phyloP scores from a whole-genome alignment of 2,329 filamentous ascomycete species.

The Verticillium tricorpus region DNA sequence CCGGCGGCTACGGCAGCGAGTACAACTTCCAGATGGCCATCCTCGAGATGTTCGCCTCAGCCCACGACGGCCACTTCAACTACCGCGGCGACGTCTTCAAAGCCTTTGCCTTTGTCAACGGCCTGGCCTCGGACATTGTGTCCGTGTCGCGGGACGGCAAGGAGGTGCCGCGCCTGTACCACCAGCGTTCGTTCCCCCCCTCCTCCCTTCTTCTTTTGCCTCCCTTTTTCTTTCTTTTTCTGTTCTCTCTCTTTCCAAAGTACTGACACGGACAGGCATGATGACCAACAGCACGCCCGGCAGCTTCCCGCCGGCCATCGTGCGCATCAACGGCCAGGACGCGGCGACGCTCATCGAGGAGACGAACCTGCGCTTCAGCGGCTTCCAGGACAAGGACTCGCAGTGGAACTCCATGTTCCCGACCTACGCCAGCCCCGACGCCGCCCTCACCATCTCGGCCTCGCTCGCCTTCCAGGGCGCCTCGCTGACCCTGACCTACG shows the following conservation, averaged over 20 bases:
- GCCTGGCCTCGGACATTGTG: slow-evolving; percentile 36
- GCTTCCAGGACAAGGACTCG: slow-evolving; percentile 52
- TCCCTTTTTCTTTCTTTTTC: no score
- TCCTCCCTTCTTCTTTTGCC: not conserved
- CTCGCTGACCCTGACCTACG: slow-evolving; percentile 26
- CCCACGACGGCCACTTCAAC: slow-evolving; percentile 62
- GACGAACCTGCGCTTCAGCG: slow-evolving; percentile 37
- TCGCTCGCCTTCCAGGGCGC: slow-evolving; percentile 21
- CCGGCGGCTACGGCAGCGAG: slow-evolving; percentile 42
- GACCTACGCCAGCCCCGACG: slow-evolving; percentile 18
- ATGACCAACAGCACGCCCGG: not conserved
- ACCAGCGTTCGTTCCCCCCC: slow-evolving; percentile 31
- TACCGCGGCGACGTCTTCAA: slow-evolving; percentile 50
- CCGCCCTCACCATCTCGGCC: slow-evolving; percentile 15
- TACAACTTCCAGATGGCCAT: slow-evolving; percentile 53
- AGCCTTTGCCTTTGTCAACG: slow-evolving; percentile 40
- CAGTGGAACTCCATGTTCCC: slow-evolving; percentile 37
- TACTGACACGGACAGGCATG: not conserved
- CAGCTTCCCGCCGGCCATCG: slow-evolving; percentile 36
- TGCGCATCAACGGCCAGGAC: slow-evolving; percentile 52
- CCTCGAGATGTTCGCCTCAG: slow-evolving; percentile 40
- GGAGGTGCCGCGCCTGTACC: slow-evolving; percentile 52
- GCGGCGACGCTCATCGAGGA: slow-evolving; percentile 43
- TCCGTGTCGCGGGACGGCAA: slow-evolving; percentile 58
- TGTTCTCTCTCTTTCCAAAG: no score